These are phyloP conservation scores for Candida quercuum DNA, from an alignment of 805 yeast genomes.

Conservation along the genomic window DNA sequence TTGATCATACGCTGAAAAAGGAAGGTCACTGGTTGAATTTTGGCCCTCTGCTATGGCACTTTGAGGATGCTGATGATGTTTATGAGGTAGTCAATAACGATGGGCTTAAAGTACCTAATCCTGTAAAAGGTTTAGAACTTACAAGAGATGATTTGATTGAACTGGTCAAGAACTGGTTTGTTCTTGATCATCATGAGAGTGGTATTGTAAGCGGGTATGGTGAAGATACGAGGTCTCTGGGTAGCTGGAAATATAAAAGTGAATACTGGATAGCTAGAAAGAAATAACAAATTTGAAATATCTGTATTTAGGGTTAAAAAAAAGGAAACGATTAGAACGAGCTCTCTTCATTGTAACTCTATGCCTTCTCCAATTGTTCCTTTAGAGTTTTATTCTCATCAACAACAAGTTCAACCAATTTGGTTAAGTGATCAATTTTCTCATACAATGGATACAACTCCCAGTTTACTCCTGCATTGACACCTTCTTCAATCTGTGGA, in stretches of 20 bases:
- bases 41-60: slow-evolving; percentile 73
- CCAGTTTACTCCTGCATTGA: slow-evolving; percentile 54
- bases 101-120: slow-evolving; percentile 23
- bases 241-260: slow-evolving; percentile 53
- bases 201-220: slow-evolving; percentile 48
- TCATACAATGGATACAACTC: slow-evolving; percentile 51
- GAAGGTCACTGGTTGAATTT: slow-evolving; percentile 57
- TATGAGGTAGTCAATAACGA: slow-evolving; percentile 18
- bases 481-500: slow-evolving; percentile 58
- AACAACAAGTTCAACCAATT: slow-evolving; percentile 16
- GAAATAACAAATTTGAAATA: slow-evolving; percentile 6
- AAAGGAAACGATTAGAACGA: too few species aligned
- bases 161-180: slow-evolving; percentile 46
- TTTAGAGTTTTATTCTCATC: slow-evolving; percentile 17
- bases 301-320: too few species aligned
- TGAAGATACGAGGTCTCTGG: slow-evolving; percentile 43
- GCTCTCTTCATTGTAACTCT: too few species aligned
- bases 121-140: slow-evolving; percentile 54
- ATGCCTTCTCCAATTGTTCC: slow-evolving; percentile 4
- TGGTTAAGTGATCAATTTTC: slow-evolving; percentile 37
- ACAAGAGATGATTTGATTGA: slow-evolving; percentile 47
- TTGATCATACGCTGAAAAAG: slow-evolving; percentile 37
- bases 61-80: slow-evolving; percentile 43
- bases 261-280: slow-evolving; percentile 63
- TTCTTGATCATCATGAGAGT: slow-evolving; percentile 37